phyloP scores from a whole-genome alignment of 106 monocot species.

The Dendrobium officinale region DNA sequence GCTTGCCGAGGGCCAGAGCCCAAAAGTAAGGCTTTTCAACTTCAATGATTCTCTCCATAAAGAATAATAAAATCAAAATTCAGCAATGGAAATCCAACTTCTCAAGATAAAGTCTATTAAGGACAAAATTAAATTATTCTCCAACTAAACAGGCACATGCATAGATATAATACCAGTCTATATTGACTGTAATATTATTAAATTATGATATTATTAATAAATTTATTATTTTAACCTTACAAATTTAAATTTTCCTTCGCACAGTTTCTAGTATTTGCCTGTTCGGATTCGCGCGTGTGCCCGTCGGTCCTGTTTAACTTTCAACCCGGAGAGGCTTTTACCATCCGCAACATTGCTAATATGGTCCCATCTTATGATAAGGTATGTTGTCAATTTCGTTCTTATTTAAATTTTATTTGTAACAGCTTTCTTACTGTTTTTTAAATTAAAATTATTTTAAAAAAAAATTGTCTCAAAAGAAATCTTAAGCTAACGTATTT shows the following conservation, averaged over 20 bases:
- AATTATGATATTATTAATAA: neutral
- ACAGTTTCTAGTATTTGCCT: slow-evolving; percentile 90
- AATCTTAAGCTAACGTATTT: too few relatives aligned
- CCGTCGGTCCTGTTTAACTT: slow-evolving; percentile 70
- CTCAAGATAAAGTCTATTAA: neutral
- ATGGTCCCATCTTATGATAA: slow-evolving; percentile 68
- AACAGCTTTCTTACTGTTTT: neutral
- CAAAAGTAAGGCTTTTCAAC: neutral
- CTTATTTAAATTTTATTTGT: neutral
- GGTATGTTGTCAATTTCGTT: slow-evolving; percentile 12
- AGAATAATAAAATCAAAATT: too few relatives aligned
- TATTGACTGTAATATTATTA: too few relatives aligned
- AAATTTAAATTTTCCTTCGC: neutral
- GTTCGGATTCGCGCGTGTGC: slow-evolving; percentile 84
- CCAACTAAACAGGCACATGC: neutral
- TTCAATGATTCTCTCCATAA: neutral
- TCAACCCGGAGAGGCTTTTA: slow-evolving; percentile 85
- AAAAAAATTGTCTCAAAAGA: too few relatives aligned
- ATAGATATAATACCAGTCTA: too few relatives aligned
- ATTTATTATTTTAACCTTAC: neutral
- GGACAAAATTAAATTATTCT: neutral
- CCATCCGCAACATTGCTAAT: slow-evolving; percentile 76
- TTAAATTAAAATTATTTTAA: neutral
- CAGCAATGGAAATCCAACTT: too few relatives aligned
- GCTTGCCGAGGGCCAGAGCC: slow-evolving; percentile 2